phyloP scores from a whole-genome alignment of 176 grass and related monocot species.

The Pharus latifolius region DNA sequence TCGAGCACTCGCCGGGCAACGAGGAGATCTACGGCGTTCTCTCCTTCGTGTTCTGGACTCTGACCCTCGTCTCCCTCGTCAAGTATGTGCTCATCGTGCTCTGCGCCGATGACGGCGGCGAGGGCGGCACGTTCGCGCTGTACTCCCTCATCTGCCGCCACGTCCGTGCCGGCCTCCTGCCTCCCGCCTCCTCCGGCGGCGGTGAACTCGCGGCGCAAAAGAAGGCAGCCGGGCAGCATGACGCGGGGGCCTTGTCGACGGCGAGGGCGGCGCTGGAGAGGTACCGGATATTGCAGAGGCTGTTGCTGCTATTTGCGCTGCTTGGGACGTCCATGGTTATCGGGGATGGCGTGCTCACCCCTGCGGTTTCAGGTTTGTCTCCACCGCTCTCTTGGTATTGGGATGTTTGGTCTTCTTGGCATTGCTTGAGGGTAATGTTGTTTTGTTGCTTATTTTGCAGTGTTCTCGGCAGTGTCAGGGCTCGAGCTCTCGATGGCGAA shows the following conservation, averaged over 20 bases:
- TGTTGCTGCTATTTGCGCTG: slow-evolving; percentile 72
- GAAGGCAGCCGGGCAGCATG: background rate
- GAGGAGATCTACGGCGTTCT: slow-evolving; percentile 99
- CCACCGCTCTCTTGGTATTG: background rate
- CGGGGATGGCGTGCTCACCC: slow-evolving; percentile 93
- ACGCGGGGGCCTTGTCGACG: slow-evolving; percentile 1
- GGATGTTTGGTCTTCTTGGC: background rate
- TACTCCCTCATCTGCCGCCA: slow-evolving; percentile 98
- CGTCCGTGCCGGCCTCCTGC: slow-evolving; percentile 61
- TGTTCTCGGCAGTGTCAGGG: slow-evolving; percentile 90
- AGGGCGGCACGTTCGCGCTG: slow-evolving; percentile 97
- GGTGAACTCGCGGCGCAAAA: slow-evolving; percentile 47
- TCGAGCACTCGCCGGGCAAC: slow-evolving; percentile 76
- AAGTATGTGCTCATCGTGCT: slow-evolving; percentile 99
- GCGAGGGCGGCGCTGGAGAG: slow-evolving; percentile 46
- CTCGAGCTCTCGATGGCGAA: slow-evolving; percentile 71
- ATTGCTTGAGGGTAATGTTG: background rate
- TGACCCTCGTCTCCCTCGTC: slow-evolving; percentile 77
- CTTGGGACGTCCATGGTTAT: slow-evolving; percentile 96
- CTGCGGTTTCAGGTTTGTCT: slow-evolving; percentile 72
- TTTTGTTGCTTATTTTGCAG: slow-evolving; percentile 30
- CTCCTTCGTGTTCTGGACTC: slow-evolving; percentile 99
- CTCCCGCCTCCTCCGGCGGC: too few relatives aligned
- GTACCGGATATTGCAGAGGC: slow-evolving; percentile 60
- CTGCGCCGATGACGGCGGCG: slow-evolving; percentile 76